A percentile compares a stretch with the other conserved stretches of the same genome.
phyloP scores from a whole-genome alignment of 2,329 filamentous ascomycete species.

The Nannizziopsis barbatae region DNA sequence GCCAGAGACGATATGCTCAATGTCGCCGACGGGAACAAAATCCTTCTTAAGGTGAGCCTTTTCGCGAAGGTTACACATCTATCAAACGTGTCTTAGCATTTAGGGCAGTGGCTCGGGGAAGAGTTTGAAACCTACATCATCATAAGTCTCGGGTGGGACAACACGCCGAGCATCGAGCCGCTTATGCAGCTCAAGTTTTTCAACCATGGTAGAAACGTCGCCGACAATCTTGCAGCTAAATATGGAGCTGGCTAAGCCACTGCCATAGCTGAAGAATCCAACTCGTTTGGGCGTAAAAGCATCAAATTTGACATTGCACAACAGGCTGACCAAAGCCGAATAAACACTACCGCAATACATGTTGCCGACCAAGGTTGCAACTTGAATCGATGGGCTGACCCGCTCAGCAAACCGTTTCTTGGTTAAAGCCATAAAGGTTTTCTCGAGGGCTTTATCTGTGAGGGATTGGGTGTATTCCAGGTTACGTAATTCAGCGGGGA shows the following conservation, averaged over 20 bases:
- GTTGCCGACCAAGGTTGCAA: constrained; percentile 62
- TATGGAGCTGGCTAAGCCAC: constrained; percentile 62
- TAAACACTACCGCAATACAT: constrained; percentile 54
- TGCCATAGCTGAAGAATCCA: constrained; percentile 69
- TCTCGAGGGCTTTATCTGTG: constrained; percentile 71
- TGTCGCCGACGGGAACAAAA: constrained; percentile 56
- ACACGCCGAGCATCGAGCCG: constrained; percentile 54
- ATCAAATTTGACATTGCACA: constrained; percentile 53
- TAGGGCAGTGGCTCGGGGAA: neutral
- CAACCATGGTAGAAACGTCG: constrained; percentile 55
- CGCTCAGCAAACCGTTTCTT: constrained; percentile 78
- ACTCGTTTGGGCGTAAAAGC: constrained; percentile 60
- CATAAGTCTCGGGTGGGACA: constrained; percentile 61
- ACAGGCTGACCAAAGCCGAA: constrained; percentile 46
- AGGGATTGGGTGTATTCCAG: constrained; percentile 70
- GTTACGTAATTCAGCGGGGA: constrained; percentile 63
- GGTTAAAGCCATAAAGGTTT: constrained; percentile 71
- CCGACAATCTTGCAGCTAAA: constrained; percentile 57
- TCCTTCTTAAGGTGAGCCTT: constrained; percentile 73
- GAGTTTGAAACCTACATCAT: constrained; percentile 48
- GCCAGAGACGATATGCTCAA: constrained; percentile 53
- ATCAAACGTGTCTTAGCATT: constrained; percentile 16
- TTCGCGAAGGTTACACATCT: constrained; percentile 73
- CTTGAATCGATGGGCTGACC: constrained; percentile 60
- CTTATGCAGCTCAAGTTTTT: constrained; percentile 58